These are phyloP conservation scores for Vigna radiata DNA, from an alignment of 306 rosid species.

Conservation along the genomic window DNA sequence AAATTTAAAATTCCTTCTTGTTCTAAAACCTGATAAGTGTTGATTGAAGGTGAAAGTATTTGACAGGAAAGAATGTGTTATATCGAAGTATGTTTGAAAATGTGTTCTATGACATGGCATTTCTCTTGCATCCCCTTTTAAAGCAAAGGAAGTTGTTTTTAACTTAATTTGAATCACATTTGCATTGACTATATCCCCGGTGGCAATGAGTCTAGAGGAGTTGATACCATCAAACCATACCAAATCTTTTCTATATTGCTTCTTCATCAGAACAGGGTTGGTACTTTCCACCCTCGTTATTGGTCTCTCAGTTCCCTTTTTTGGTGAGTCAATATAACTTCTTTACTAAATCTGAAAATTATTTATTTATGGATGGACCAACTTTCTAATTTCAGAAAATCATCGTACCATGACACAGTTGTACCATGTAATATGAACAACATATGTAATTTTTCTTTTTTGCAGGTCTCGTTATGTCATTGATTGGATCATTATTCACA, in stretches of 20 bases:
- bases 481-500: constrained; percentile 92
- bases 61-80: constrained; percentile 1
- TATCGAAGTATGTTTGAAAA: background rate
- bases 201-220: constrained; percentile 97
- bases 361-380: constrained; percentile 6
- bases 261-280: constrained; percentile 83
- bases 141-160: constrained; percentile 33
- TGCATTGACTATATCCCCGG: constrained; percentile 96
- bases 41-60: background rate
- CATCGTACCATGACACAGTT: constrained; percentile 21
- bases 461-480: constrained; percentile 86
- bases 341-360: background rate
- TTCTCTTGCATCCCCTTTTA: constrained; percentile 30
- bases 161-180: constrained; percentile 77
- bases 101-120: background rate
- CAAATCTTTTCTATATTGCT: constrained; percentile 67
- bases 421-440: background rate
- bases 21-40: background rate
- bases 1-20: constrained; percentile 5
- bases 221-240: constrained; percentile 78
- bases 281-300: constrained; percentile 82
- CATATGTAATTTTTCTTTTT: constrained; percentile 25
- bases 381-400: constrained; percentile 1
- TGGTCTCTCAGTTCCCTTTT: constrained; percentile 87
- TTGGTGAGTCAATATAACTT: constrained; percentile 62